Base-by-base conservation (phyloP, 2,329 filamentous ascomycete genomes). In the Aspergillus pseudotamarii region DNA sequence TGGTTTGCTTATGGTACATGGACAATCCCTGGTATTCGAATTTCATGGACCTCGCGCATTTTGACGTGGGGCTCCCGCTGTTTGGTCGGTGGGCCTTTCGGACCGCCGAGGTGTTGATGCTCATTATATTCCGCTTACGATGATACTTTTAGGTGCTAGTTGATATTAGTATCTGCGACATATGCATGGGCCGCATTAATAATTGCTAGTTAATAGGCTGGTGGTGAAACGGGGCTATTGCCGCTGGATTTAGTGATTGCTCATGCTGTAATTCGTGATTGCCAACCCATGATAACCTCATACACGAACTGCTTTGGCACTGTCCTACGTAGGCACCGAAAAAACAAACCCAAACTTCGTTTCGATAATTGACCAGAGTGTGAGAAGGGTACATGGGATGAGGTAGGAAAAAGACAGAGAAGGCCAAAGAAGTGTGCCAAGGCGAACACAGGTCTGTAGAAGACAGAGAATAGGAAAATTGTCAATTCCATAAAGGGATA, bases 401-500 rank as follows among this genome's bases (percentile, higher is more conserved):
- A 5, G 30, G 14, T 28, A 58, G 9, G 43, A 30, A 58, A 43
- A 58, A 34, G 57, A 26, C 19, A 46, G 36, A 41, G 23, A 26
- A 26, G 57, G 41, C 16, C 34, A 48, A 60, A 48, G 41, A 59
- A 23, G 41, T 16, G 41, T 36, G 30, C 38, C 57, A 57, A 58
- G 28, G 19, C 16, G 28, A 36, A 43, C 38, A 53, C 57, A 41
- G 41, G 21, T 51, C 45, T 19, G 32, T 38, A 38, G 21, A 55
- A 46, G 53, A 28, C 14, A 41, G 6, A 58, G 57, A 28, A 26
- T 30, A 66, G 41, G 36, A 48, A 48, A 58, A 57, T 36, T 51
- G 10, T 67, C 58, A 66, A 67, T 68, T 70, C 66, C 65, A 68
- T 67, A 64, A 61, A 19, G 62, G 63, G 63, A 60, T 62, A 65